Evolutionary conservation across 2,329 filamentous ascomycete species (phyloP).

Genomic region (Ophiostoma angusticollis): DNA sequence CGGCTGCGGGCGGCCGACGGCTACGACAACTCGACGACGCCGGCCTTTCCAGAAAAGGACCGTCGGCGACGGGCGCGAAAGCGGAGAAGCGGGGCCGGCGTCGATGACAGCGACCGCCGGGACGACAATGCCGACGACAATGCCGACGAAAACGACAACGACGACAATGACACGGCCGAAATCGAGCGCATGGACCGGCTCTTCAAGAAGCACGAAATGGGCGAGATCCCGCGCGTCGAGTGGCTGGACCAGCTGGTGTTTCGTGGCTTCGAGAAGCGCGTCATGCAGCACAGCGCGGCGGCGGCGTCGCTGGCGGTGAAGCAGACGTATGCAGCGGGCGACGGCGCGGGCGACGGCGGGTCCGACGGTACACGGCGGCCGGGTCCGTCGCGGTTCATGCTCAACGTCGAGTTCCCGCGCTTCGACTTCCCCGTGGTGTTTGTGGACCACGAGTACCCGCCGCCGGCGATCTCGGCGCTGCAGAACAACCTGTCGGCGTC

Average conservation of each 20-base stretch:
- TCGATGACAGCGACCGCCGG: conserved; percentile 29
- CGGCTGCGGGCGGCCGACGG: conserved; percentile 76
- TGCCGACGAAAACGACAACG: conserved; percentile 25
- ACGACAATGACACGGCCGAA: conserved; percentile 51
- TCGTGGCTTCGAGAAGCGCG: conserved; percentile 70
- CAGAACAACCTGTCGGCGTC: conserved; percentile 49
- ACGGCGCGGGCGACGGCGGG: conserved; percentile 18
- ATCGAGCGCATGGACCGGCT: conserved; percentile 78
- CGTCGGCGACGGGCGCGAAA: conserved; percentile 27
- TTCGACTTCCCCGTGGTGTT: conserved; percentile 96
- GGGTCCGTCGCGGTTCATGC: conserved; percentile 51
- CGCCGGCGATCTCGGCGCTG: conserved; percentile 68
- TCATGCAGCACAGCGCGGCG: conserved; percentile 41
- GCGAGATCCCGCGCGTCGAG: conserved; percentile 80
- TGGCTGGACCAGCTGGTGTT: conserved; percentile 96
- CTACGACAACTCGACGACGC: conserved; percentile 65
- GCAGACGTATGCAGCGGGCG: conserved; percentile 21
- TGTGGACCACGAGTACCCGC: conserved; percentile 81
- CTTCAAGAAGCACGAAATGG: conserved; percentile 97
- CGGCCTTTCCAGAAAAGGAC: conserved; percentile 48
- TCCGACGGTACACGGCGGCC: conserved; percentile 24
- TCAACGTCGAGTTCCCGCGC: conserved; percentile 83
- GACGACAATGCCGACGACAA: conserved; percentile 22
- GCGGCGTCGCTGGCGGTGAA: conserved; percentile 46
- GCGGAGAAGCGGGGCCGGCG: conserved; percentile 15